Evolutionary conservation across 768 basidiomycete species (phyloP), one percentile per base, ranked within the genome.

Genomic region (Mycena alexandri): DNA sequence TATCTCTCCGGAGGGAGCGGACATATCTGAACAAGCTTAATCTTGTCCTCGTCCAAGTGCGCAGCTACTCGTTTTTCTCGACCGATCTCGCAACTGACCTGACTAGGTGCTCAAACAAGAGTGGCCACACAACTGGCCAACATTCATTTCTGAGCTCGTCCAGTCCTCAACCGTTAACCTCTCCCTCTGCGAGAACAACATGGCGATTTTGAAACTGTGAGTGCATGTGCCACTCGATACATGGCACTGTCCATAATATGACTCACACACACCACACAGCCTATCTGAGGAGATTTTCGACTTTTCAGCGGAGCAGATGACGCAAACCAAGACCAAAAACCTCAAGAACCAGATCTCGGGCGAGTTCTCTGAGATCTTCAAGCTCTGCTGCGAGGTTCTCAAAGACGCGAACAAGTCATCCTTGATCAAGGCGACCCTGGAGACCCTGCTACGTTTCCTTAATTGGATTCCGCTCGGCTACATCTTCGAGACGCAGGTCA

Each of bases 381-480:
- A 94, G 73, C 86, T 99, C 17, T 99, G 98, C 78, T 93, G 92
- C 66, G 97, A 99, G 79, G 96, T 99, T 29, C 85, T 99, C 33
- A 95, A 96, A 74, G 96, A 97, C 77, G 96, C 96, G 19, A 91
- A 93, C 78, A 99, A 98, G 82, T 87, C 94, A 9, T 95, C 93
- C 21, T 80, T 99, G 60, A 96, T 99, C 83, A 95, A 88, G 78
- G 93, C 92, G 19, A 99, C 97, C 2, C 83, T 99, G 65, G 97
- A 99, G 78, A 98, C 98, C 0, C 84, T 99, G 17, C 84, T 99
- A 65, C 87, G 95, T 52, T 99, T 99, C 86, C 82, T 99, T 73
- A 98, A 98, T 79, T 99, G 98, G 98, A 99, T 99, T 74, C 98
- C 98, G 54, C 84, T 99, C 48, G 98, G 97, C 29, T 99, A 97